A percentile compares a stretch with the other conserved stretches of the same genome.
These are phyloP conservation scores for Lithocarpus polystachyus DNA, from an alignment of 306 rosid species.

Conservation along the genomic window DNA sequence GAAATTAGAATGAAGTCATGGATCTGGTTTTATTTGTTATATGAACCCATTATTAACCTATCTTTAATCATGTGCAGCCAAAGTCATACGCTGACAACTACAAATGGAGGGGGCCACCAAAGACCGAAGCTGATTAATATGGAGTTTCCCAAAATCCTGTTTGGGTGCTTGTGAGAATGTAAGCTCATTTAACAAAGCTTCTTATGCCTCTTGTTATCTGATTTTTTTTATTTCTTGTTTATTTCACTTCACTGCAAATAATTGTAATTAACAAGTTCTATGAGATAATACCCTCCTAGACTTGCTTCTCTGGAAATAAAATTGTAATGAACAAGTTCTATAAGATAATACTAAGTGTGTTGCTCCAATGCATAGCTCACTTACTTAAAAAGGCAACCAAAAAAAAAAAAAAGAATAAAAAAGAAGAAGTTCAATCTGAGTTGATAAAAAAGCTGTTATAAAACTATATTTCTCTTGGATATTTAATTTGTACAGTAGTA, in stretches of 20 bases:
- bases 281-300: background rate
- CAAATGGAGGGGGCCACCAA: constrained; percentile 35
- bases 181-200: background rate
- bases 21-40: background rate
- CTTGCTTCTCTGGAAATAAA: too few species aligned
- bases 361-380: too few species aligned
- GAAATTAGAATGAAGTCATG: background rate
- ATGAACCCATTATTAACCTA: background rate
- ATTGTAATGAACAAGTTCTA: too few species aligned
- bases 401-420: too few species aligned
- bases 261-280: background rate
- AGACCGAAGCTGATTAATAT: constrained; percentile 1
- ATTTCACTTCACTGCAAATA: background rate
- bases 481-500: background rate
- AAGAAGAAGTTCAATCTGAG: background rate
- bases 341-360: too few species aligned
- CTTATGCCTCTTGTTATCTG: background rate
- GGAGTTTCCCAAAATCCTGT: background rate
- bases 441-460: background rate
- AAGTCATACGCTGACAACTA: constrained; percentile 39
- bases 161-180: background rate
- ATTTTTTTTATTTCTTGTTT: background rate
- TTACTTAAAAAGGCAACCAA: too few species aligned
- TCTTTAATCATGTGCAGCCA: constrained; percentile 3
- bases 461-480: constrained; percentile 14